Percentiles rank a stretch among this genome's conserved stretches.
These are phyloP conservation scores for Nicotiana paniculata DNA, from an alignment of 257 asterid species.

Conservation along the genomic window DNA sequence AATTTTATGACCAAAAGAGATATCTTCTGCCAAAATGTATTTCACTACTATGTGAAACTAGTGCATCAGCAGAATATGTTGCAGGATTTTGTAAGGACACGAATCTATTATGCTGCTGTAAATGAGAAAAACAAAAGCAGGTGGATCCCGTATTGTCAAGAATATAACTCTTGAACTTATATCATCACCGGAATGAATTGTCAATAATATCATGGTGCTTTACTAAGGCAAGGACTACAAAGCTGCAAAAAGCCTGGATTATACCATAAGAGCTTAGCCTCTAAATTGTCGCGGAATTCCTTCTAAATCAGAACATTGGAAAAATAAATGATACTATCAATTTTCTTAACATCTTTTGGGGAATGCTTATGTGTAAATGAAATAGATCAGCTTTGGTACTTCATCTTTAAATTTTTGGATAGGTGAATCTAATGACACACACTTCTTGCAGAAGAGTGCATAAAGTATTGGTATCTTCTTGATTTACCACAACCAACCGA, in stretches of 20 bases:
- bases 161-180: not conserved
- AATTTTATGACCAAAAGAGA: constrained; percentile 88
- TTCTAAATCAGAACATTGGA: not conserved
- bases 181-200: not conserved
- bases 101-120: no score
- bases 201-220: not conserved
- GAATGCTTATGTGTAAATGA: not conserved
- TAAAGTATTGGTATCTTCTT: not conserved
- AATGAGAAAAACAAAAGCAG: no score
- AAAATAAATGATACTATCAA: not conserved
- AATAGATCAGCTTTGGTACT: not conserved
- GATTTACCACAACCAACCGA: not conserved
- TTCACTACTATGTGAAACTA: constrained; percentile 77
- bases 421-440: not conserved
- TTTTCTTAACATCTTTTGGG: not conserved
- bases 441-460: not conserved
- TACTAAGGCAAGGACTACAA: not conserved
- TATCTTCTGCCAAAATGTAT: constrained; percentile 97
- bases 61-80: constrained; percentile 97
- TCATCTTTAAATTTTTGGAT: not conserved
- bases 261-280: not conserved
- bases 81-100: constrained; percentile 97
- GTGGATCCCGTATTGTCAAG: no score
- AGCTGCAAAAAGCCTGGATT: not conserved
- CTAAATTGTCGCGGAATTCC: not conserved